Evolutionary conservation across 208 protist genomes (phyloP).

Genomic region (Tritrichomonas foetus): DNA sequence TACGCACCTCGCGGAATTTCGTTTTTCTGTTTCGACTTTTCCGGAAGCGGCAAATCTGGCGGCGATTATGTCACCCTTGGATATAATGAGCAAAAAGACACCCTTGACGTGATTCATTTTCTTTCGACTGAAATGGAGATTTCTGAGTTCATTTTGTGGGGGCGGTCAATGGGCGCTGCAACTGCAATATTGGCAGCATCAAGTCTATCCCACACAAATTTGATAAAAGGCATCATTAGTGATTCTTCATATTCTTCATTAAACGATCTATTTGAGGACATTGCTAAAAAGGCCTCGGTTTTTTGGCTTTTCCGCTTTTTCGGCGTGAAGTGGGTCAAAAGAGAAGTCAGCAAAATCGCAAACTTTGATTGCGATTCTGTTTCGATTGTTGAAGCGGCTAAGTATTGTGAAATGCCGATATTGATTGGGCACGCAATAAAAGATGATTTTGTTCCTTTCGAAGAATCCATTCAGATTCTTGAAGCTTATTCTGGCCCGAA

Average conservation of each 20-base stretch:
- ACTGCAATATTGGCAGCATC: not conserved
- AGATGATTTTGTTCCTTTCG: not conserved
- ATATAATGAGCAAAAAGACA: not conserved
- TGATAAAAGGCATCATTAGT: not conserved
- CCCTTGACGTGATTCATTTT: not conserved
- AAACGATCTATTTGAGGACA: not conserved
- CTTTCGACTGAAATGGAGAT: not conserved
- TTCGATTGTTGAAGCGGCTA: not conserved
- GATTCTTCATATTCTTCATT: not conserved
- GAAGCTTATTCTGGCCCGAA: not conserved
- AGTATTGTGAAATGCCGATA: not conserved
- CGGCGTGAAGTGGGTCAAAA: not conserved
- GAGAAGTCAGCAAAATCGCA: not conserved
- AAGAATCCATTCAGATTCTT: not conserved
- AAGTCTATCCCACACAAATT: not conserved
- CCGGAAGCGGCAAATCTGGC: not conserved
- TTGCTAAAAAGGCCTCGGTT: not conserved
- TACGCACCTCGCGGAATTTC: not conserved
- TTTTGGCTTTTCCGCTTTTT: not conserved
- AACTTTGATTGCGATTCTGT: not conserved
- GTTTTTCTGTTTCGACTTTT: constrained; percentile 14
- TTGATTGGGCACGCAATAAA: not conserved
- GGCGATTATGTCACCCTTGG: constrained; percentile 1
- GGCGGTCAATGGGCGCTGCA: not conserved
- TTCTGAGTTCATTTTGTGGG: not conserved